A percentile compares a stretch with the other conserved stretches of the same genome.
These are phyloP conservation scores for Chrysosphaeria jannelii DNA, from an alignment of 2,329 filamentous ascomycete species.

Conservation along the genomic window DNA sequence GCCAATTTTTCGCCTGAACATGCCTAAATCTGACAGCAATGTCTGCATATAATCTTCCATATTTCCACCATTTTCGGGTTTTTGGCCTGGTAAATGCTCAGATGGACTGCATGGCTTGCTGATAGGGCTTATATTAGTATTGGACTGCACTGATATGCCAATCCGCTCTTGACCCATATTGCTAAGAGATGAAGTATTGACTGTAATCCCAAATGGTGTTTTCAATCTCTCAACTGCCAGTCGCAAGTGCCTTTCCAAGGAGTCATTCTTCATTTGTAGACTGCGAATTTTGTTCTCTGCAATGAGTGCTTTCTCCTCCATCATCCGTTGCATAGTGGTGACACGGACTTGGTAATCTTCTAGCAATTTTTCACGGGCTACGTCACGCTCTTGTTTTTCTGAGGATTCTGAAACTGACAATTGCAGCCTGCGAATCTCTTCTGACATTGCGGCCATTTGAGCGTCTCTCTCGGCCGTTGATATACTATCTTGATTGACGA, in stretches of 20 bases:
- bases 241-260: constrained; percentile 59
- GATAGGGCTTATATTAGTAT: too few relatives aligned
- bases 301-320: constrained; percentile 80
- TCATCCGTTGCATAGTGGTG: constrained; percentile 66
- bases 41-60: constrained; percentile 67
- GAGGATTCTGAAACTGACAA: constrained; percentile 36
- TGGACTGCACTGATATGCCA: constrained; percentile 3
- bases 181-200: constrained; percentile 1
- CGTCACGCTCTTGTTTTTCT: constrained; percentile 43
- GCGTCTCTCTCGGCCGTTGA: constrained; percentile 80
- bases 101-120: constrained; percentile 2
- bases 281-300: constrained; percentile 83
- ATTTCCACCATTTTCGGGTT: constrained; percentile 15
- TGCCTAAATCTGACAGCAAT: constrained; percentile 45
- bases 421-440: constrained; percentile 70
- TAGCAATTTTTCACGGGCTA: constrained; percentile 44
- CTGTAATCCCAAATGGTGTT: constrained; percentile 43
- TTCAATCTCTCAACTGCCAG: constrained; percentile 63
- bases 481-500: constrained; percentile 86
- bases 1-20: constrained; percentile 63
- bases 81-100: neutral
- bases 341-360: constrained; percentile 91
- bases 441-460: constrained; percentile 80
- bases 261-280: constrained; percentile 71
- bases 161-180: constrained; percentile 2